A percentile compares a stretch with the other conserved stretches of the same genome.
Conservation (phyloP, 371 early-diverging fungal species). For the Mucor ambiguus region DNA sequence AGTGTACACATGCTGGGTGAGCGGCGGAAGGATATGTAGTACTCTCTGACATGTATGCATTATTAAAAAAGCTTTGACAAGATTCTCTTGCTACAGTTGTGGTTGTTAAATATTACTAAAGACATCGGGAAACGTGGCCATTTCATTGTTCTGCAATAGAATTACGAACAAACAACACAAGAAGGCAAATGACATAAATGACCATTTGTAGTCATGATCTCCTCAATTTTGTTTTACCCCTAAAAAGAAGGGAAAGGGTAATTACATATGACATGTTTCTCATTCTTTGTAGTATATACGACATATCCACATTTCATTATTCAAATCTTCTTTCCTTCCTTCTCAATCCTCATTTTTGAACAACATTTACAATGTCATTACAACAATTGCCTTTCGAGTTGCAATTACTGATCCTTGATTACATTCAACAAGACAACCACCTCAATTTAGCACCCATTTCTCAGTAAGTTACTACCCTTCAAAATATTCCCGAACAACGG, state of each 20-base stretch:
- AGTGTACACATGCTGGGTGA: not conserved
- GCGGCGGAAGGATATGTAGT: not conserved
- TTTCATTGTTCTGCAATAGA: not conserved
- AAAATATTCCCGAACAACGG: not conserved
- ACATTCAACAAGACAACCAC: constrained; percentile 28
- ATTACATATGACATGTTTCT: constrained; percentile 8
- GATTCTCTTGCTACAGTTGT: not conserved
- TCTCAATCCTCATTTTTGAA: not conserved
- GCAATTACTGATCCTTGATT: constrained; percentile 27
- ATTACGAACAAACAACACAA: not conserved
- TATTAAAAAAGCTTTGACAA: too few relatives aligned
- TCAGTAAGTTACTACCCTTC: constrained; percentile 23
- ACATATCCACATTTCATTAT: not conserved
- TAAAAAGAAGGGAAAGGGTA: not conserved
- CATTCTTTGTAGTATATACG: not conserved
- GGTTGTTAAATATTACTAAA: too few relatives aligned
- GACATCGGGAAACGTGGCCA: not conserved
- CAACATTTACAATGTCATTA: constrained; percentile 13
- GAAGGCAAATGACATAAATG: constrained; percentile 11
- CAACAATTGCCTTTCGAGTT: constrained; percentile 32
- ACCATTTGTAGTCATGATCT: not conserved
- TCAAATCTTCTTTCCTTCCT: constrained; percentile 9
- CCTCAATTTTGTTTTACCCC: constrained; percentile 2
- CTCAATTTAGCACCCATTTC: constrained; percentile 30
- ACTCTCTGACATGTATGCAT: too few relatives aligned